phyloP scores from a whole-genome alignment of 148 eudicot genomes.

The Chenopodium berlandieri region DNA sequence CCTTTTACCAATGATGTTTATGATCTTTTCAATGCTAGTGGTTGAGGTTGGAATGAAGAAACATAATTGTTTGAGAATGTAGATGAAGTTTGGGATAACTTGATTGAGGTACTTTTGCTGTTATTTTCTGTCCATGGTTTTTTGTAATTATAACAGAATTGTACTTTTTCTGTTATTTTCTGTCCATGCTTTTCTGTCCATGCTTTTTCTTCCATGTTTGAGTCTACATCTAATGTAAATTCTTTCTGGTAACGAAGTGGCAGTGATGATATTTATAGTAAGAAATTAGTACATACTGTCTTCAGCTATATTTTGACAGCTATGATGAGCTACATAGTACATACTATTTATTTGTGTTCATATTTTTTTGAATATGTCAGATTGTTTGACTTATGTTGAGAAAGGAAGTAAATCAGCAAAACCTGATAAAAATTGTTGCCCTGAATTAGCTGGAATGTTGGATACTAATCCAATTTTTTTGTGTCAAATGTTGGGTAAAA shows the following conservation, averaged over 20 bases:
- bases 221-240: too few relatives aligned
- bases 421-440: slow-evolving; percentile 59
- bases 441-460: slow-evolving; percentile 55
- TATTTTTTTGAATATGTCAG: slow-evolving; percentile 56
- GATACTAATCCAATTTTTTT: slow-evolving; percentile 54
- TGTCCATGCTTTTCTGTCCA: too few relatives aligned
- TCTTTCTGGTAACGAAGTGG: too few relatives aligned
- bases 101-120: slow-evolving; percentile 4
- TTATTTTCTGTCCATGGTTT: too few relatives aligned
- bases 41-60: slow-evolving; percentile 7
- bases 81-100: slow-evolving; percentile 6
- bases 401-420: slow-evolving; percentile 42
- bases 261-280: too few relatives aligned
- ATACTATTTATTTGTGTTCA: too few relatives aligned
- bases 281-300: too few relatives aligned
- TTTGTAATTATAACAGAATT: too few relatives aligned
- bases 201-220: too few relatives aligned
- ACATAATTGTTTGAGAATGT: not conserved
- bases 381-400: slow-evolving; percentile 50
- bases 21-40: not conserved
- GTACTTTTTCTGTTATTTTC: too few relatives aligned
- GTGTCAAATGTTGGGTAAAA: slow-evolving; percentile 47
- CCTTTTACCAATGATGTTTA: slow-evolving; percentile 6
- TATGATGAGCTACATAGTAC: too few relatives aligned
- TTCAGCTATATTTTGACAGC: too few relatives aligned